Percentiles rank a stretch among this genome's conserved stretches.
Conservation (phyloP, 1,284 basidiomycete genomes). For the Trametes sp. region DNA sequence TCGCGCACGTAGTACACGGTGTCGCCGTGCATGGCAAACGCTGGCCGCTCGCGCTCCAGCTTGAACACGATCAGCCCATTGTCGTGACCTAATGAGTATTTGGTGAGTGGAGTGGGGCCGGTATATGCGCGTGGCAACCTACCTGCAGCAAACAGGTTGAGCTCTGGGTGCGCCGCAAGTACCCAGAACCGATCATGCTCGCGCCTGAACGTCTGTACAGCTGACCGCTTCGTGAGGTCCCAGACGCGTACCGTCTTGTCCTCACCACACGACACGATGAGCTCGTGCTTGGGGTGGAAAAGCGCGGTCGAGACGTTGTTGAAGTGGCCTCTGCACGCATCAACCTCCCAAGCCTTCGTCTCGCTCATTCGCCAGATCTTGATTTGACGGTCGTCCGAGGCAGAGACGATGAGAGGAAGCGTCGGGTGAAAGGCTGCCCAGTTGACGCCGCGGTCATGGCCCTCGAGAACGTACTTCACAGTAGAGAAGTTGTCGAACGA, state of each 20-base stretch:
- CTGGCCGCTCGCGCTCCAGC: slow-evolving; percentile 97
- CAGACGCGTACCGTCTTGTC: slow-evolving; percentile 86
- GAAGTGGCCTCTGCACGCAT: slow-evolving; percentile 99
- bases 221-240: slow-evolving; percentile 95
- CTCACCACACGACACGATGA: slow-evolving; percentile 82
- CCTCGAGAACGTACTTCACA: slow-evolving; percentile 99
- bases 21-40: slow-evolving; percentile 93
- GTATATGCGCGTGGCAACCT: slow-evolving; percentile 34
- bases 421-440: slow-evolving; percentile 95
- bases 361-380: slow-evolving; percentile 99
- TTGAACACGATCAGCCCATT: slow-evolving; percentile 99
- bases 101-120: too few relatives aligned
- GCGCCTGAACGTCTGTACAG: slow-evolving; percentile 97
- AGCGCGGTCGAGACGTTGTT: slow-evolving; percentile 97
- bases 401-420: slow-evolving; percentile 95
- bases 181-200: slow-evolving; percentile 99
- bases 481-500: slow-evolving; percentile 87
- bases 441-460: slow-evolving; percentile 98
- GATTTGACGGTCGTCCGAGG: slow-evolving; percentile 97
- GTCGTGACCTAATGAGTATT: slow-evolving; percentile 75
- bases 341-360: slow-evolving; percentile 99
- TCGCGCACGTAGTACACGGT: slow-evolving; percentile 96
- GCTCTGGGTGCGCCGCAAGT: slow-evolving; percentile 93
- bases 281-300: slow-evolving; percentile 98
- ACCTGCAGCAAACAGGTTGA: slow-evolving; percentile 98